phyloP scores from a whole-genome alignment of 2,329 filamentous ascomycete species.

The Alternaria consortialis region DNA sequence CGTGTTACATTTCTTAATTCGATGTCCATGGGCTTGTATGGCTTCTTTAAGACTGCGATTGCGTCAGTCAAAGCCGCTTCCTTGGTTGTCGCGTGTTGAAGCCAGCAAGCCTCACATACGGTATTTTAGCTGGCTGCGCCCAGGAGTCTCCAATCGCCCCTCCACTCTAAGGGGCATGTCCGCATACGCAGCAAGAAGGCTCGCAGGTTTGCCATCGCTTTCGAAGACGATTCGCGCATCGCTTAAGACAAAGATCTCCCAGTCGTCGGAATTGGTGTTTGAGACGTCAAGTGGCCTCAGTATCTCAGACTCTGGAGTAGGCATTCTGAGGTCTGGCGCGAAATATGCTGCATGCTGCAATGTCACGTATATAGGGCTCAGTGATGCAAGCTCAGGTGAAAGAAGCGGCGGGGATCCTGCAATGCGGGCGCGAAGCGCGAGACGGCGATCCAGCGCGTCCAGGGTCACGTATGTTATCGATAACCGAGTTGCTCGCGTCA shows the following conservation, averaged over 20 bases:
- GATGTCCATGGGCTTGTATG: constrained; percentile 53
- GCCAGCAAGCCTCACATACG: constrained; percentile 30
- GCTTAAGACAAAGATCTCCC: constrained; percentile 69
- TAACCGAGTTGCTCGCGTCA: constrained; percentile 7
- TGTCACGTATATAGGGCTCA: neutral
- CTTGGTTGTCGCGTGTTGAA: neutral
- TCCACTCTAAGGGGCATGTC: constrained; percentile 69
- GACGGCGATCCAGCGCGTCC: constrained; percentile 14
- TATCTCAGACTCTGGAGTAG: constrained; percentile 46
- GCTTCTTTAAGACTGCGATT: constrained; percentile 43
- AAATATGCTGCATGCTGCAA: constrained; percentile 16
- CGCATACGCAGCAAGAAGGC: constrained; percentile 67
- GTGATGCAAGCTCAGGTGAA: neutral
- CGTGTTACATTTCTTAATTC: constrained; percentile 63
- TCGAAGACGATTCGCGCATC: constrained; percentile 70
- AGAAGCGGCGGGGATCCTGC: constrained; percentile 1
- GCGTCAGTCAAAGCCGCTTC: constrained; percentile 16
- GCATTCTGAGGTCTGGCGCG: constrained; percentile 31
- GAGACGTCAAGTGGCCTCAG: constrained; percentile 54
- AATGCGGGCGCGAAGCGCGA: constrained; percentile 14
- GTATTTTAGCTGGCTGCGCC: constrained; percentile 38
- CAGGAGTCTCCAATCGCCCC: constrained; percentile 61
- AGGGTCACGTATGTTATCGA: constrained; percentile 17
- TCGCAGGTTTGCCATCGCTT: constrained; percentile 60
- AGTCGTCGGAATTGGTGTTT: constrained; percentile 58